Percentiles rank a stretch among this genome's conserved stretches.
Conservation (phyloP, 2,329 filamentous ascomycete species). For the Bisporella sp. region DNA sequence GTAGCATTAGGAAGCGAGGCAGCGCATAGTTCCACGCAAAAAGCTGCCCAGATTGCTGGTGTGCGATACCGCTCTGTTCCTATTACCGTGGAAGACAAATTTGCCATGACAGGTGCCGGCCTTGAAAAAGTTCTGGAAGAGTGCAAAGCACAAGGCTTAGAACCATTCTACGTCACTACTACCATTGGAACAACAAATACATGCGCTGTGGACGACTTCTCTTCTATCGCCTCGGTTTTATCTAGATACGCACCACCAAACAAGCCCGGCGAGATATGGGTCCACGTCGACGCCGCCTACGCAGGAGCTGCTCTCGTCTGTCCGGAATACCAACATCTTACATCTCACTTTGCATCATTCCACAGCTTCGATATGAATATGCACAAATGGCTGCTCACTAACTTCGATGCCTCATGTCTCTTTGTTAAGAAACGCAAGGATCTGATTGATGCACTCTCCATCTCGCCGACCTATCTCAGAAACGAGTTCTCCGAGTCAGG, state of each 20-base stretch:
- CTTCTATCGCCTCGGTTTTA: conserved; percentile 25
- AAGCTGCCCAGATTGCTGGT: conserved; percentile 79
- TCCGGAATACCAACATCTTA: conserved; percentile 70
- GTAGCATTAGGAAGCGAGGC: conserved; percentile 77
- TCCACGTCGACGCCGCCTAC: conserved; percentile 91
- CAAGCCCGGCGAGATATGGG: conserved; percentile 59
- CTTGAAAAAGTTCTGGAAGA: conserved; percentile 57
- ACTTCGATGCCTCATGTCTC: conserved; percentile 80
- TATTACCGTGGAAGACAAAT: conserved; percentile 54
- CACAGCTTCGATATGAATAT: conserved; percentile 94
- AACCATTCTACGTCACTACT: conserved; percentile 81
- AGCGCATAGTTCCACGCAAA: conserved; percentile 78
- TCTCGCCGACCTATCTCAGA: conserved; percentile 74
- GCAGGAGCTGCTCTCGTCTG: conserved; percentile 79
- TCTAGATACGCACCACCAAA: conserved; percentile 31
- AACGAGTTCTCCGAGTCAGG: conserved; percentile 77
- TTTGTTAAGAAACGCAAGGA: conserved; percentile 70
- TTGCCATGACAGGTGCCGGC: conserved; percentile 60
- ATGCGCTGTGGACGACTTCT: conserved; percentile 80
- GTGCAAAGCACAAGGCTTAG: conserved; percentile 60
- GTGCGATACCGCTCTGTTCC: conserved; percentile 70
- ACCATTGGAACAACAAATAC: conserved; percentile 84
- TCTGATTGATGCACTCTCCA: conserved; percentile 72
- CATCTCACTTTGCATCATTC: conserved; percentile 55
- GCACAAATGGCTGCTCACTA: conserved; percentile 95